Evolutionary conservation across 805 yeast genomes (phyloP).

Genomic region (Vanderwaltozyma yarrowii): DNA sequence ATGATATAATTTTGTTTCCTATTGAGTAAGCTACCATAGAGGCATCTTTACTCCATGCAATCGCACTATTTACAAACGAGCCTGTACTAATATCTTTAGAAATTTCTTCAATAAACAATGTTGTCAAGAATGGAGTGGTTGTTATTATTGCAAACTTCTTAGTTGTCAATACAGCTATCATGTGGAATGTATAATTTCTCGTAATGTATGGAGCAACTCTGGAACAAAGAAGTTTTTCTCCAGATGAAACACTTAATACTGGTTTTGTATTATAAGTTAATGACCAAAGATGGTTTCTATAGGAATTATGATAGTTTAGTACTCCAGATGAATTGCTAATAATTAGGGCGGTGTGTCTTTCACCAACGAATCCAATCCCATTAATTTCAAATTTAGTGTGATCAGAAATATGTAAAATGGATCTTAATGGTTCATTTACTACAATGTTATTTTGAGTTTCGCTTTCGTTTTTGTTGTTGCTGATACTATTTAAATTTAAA

Average conservation of each 20-base stretch:
- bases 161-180: conserved; percentile 19
- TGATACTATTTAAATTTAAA: conserved; percentile 18
- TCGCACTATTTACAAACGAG: conserved; percentile 1
- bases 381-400: conserved; percentile 30
- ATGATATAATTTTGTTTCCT: conserved; percentile 6
- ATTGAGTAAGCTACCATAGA: conserved; percentile 14
- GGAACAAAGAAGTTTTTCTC: conserved; percentile 7
- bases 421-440: conserved; percentile 9
- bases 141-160: conserved; percentile 13
- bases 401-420: conserved; percentile 25
- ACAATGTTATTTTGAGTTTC: neutral
- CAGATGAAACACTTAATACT: conserved; percentile 8
- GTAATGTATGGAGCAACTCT: conserved; percentile 6
- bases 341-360: conserved; percentile 44
- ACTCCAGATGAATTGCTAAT: conserved; percentile 46
- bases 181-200: conserved; percentile 4
- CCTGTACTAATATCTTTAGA: neutral
- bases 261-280: conserved; percentile 16
- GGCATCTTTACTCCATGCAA: conserved; percentile 1
- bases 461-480: neutral
- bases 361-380: conserved; percentile 39
- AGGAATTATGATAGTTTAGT: conserved; percentile 54
- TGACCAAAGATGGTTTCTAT: conserved; percentile 32
- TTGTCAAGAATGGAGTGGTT: conserved; percentile 6
- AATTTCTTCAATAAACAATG: conserved; percentile 5